Evolutionary conservation across 352 stramenopile species (phyloP).

Genomic region (Phytophthora nicotianae): DNA sequence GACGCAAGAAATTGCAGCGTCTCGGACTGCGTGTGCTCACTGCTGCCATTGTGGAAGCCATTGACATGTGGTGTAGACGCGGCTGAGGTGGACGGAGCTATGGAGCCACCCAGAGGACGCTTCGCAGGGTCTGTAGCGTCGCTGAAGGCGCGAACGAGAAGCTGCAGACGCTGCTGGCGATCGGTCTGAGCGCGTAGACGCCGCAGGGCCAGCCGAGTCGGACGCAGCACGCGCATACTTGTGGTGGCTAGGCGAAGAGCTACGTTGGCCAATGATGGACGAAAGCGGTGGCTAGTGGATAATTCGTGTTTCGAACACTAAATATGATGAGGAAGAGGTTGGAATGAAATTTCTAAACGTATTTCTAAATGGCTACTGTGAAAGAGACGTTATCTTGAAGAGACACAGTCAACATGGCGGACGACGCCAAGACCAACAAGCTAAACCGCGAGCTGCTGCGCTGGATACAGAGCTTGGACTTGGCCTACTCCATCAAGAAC

Average conservation of each 20-base stretch:
- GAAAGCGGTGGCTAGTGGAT: slow-evolving; percentile 12
- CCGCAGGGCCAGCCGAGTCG: slow-evolving; percentile 46
- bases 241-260: slow-evolving; percentile 22
- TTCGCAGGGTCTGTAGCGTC: slow-evolving; percentile 42
- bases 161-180: slow-evolving; percentile 30
- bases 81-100: slow-evolving; percentile 1
- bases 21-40: slow-evolving; percentile 10
- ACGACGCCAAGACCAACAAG: slow-evolving; percentile 59
- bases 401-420: slow-evolving; percentile 11
- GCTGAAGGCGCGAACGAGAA: slow-evolving; percentile 52
- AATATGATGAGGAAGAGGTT: not conserved
- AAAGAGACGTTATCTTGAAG: slow-evolving; percentile 22
- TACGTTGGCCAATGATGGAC: slow-evolving; percentile 37
- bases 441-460: slow-evolving; percentile 90
- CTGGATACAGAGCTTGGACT: slow-evolving; percentile 93
- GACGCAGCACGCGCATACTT: slow-evolving; percentile 42
- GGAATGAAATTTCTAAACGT: not conserved
- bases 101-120: not conserved
- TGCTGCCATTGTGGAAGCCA: slow-evolving; percentile 21
- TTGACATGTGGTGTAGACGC: slow-evolving; percentile 21
- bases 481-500: slow-evolving; percentile 95
- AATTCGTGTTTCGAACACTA: not conserved
- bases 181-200: slow-evolving; percentile 28
- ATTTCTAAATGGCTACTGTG: slow-evolving; percentile 4
- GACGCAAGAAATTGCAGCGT: slow-evolving; percentile 34